Base-by-base conservation (phyloP, 2,329 filamentous ascomycete species). In the Aspergillus candidus region DNA sequence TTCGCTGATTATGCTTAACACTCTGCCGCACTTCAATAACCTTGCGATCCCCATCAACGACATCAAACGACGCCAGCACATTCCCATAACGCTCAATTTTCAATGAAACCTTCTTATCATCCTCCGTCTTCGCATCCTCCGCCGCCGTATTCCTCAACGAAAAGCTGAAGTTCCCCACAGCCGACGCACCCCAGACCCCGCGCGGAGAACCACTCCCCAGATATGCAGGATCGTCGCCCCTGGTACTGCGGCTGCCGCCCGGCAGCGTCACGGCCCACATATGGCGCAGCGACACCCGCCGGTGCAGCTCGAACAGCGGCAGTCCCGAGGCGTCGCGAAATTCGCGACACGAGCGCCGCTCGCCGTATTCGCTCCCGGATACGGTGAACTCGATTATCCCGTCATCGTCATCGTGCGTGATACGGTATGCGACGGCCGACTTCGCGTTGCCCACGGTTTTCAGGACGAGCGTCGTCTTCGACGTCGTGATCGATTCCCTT, bases 261-360 rank as follows among this genome's bases (percentile, higher is more conserved):
- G 58, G 57, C 40, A 61, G 38, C 4, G 50, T 53, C 18, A 59
- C 50, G 8, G 44, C 43, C 50, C 56, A 57, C 12, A 49, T 40
- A 27, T 52, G 43, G 27, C 45, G 46, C 11, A 51, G 42, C 18
- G 43, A 40, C 4, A 43, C 15, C 7, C 46, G 47, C 4, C 47
- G 37, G 18, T 57, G 51, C 17, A 54, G 42, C 43, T 61, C 57
- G 45, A 61, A 62, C 41, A 62, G 47, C 2, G 59, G 59, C 1
- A 62, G 47, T 2, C 58, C 59, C 6, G 59, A 60, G 5, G 50
- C 38, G 36, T 62, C 57, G 15, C 58, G 55, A 41, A 62, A 58
- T 35, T 62, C 59, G 15, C 59, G 56, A n/a, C 51, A 52, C 2
- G 47, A 33, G 4, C 52, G 50, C 6, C 6, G 22, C n/a, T 49